Percentiles rank a stretch among this genome's conserved stretches.
phyloP scores from a whole-genome alignment of 441 rosid species.

The Viola pubescens region DNA sequence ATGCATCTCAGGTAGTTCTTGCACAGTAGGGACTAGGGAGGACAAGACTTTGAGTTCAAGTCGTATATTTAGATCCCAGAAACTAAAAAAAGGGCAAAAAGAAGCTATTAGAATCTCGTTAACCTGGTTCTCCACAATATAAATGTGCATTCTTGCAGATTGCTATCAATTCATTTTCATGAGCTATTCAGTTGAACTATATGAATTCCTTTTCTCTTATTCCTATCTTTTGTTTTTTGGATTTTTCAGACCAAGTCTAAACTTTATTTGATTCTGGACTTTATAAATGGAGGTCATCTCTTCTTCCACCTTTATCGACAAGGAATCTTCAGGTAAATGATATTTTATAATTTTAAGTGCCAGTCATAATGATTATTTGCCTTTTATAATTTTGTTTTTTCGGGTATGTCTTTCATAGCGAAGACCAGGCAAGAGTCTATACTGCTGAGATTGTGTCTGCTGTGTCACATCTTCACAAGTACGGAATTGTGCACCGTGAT shows the following conservation, averaged over 20 bases:
- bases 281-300: constrained; percentile 71
- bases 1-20: too few relatives aligned
- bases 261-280: constrained; percentile 71
- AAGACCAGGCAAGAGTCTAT: constrained; percentile 71
- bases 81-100: too few relatives aligned
- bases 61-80: too few relatives aligned
- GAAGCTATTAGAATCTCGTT: too few relatives aligned
- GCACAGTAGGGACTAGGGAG: too few relatives aligned
- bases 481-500: constrained; percentile 65
- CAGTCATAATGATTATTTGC: neutral
- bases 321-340: constrained; percentile 55
- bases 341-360: constrained; percentile 8
- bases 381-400: constrained; percentile 17
- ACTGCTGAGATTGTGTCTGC: constrained; percentile 74
- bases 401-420: constrained; percentile 31
- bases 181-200: neutral
- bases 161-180: too few relatives aligned
- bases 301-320: constrained; percentile 74
- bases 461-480: constrained; percentile 67
- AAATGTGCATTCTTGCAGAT: too few relatives aligned
- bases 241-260: constrained; percentile 55
- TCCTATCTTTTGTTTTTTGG: neutral
- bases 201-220: neutral
- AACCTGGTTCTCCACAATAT: too few relatives aligned
- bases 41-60: too few relatives aligned